Conservation (phyloP, 441 rosid genomes). For the Eutrema salsugineum region DNA sequence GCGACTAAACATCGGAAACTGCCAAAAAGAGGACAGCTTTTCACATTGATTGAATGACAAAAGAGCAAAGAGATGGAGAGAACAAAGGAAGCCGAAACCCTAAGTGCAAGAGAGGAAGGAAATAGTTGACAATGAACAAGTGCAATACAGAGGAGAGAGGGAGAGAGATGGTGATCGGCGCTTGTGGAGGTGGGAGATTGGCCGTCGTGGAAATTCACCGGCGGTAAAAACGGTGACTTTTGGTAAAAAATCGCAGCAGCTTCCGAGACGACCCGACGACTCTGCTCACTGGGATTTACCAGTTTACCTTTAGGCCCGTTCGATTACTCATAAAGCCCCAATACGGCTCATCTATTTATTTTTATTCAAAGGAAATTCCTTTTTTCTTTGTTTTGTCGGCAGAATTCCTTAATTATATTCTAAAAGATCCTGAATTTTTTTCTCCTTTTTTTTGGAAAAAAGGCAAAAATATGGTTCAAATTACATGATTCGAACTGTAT, state of each 20-base stretch:
- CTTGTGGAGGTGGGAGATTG: slow-evolving; percentile 14
- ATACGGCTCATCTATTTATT: background rate
- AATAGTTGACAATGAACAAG: slow-evolving; percentile 3
- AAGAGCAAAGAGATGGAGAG: slow-evolving; percentile 37
- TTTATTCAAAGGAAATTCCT: no score
- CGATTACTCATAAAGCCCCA: background rate
- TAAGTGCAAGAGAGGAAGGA: slow-evolving; percentile 14
- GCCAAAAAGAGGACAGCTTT: slow-evolving; percentile 12
- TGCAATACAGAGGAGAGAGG: slow-evolving; percentile 11
- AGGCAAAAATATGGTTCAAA: no score
- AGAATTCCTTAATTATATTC: no score
- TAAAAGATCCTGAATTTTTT: no score
- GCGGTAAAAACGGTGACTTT: slow-evolving; percentile 9
- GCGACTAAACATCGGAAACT: slow-evolving; percentile 53
- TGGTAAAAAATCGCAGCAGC: background rate
- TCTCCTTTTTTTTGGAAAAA: no score
- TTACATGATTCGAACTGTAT: no score
- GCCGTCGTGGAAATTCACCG: slow-evolving; percentile 21
- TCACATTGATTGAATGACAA: slow-evolving; percentile 5
- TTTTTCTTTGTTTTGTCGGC: no score
- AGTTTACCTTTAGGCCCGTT: background rate
- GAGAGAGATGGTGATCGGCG: slow-evolving; percentile 19
- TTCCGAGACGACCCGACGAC: slow-evolving; percentile 13
- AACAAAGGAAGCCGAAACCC: slow-evolving; percentile 4
- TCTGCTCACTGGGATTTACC: slow-evolving; percentile 7